Evolutionary conservation across 441 rosid species (phyloP), one percentile per base, ranked within the genome.

Genomic region (Isatis lusitanica): DNA sequence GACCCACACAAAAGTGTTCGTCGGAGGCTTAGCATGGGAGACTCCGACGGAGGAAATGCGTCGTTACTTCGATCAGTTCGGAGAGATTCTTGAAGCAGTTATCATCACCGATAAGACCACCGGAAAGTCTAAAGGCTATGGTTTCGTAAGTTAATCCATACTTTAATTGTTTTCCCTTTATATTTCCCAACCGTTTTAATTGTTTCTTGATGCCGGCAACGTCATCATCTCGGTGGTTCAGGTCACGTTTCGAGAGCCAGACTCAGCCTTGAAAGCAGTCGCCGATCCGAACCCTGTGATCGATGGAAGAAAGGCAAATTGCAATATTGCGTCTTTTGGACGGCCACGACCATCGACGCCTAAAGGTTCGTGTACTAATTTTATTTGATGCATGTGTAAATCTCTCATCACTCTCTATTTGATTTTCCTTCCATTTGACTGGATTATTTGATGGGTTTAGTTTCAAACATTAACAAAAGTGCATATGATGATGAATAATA

Each of bases 1-100:
- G 21, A 94, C 97, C 16, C 66, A 83, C 31, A 92, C 97, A 12
- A 94, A 94, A 82, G 90, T 94, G 55, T 94, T 94, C 57, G 94
- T 94, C 26, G 98, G 97, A 36, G 98, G 98, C 2, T 81, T 94
- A 53, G 97, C 97, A 28, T 94, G 98, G 98, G 98, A 94, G 86
- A 92, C 97, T 39, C 97, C 89, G 0, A 85, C 96, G 2, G 93
- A 85, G 39, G 93, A 90, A 74, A 85, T 94, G 97, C 90, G 90
- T 9, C 78, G 80, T 59, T 88, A 92, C 80, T 94, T 94, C 50
- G 88, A 89, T 64, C 97, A 86, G 80, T 92, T 94, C 55, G 98
- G 97, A 6, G 97, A 94, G 62, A 94, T 92, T 86, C 95, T 94
- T 36, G 98, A 94, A 83, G 97, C 98, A 46, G 98, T 92, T 74